These are phyloP conservation scores for Corynespora cassiicola DNA, from an alignment of 2,329 filamentous ascomycete genomes.

Conservation along the genomic window DNA sequence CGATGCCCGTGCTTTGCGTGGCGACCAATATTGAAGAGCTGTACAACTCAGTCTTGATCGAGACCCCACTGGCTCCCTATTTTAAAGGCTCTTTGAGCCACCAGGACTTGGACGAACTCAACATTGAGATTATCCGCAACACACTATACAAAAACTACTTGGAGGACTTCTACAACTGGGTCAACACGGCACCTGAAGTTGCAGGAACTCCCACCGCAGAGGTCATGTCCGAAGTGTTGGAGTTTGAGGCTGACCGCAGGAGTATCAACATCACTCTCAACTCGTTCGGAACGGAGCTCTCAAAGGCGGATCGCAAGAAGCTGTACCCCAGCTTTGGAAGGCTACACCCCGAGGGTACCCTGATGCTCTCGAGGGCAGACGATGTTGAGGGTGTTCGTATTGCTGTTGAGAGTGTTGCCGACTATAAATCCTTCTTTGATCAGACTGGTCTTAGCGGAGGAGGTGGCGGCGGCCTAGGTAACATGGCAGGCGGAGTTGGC, in stretches of 20 bases:
- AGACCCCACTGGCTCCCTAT: slow-evolving; percentile 93
- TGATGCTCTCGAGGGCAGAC: slow-evolving; percentile 94
- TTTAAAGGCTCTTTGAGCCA: slow-evolving; percentile 97
- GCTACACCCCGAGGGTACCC: slow-evolving; percentile 89
- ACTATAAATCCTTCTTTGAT: slow-evolving; percentile 97
- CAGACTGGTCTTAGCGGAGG: slow-evolving; percentile 81
- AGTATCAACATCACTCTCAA: slow-evolving; percentile 99
- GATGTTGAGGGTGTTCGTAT: slow-evolving; percentile 93
- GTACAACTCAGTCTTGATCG: slow-evolving; percentile 96
- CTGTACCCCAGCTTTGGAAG: slow-evolving; percentile 92
- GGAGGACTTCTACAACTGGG: slow-evolving; percentile 95
- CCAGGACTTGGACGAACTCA: slow-evolving; percentile 96
- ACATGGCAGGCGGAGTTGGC: slow-evolving; percentile 81
- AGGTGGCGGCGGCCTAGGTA: slow-evolving; percentile 76
- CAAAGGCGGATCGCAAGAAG: slow-evolving; percentile 93
- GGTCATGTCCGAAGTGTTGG: slow-evolving; percentile 93
- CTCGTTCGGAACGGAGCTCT: slow-evolving; percentile 95
- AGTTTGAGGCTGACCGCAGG: slow-evolving; percentile 95
- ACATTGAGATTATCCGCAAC: slow-evolving; percentile 99
- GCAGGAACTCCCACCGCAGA: slow-evolving; percentile 87
- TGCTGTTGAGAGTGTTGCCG: slow-evolving; percentile 88
- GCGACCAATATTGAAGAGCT: slow-evolving; percentile 98
- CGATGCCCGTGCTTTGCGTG: slow-evolving; percentile 96
- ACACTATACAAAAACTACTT: slow-evolving; percentile 99
- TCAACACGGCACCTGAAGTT: slow-evolving; percentile 88